Evolutionary conservation across 345 rosid genomes (phyloP), one percentile per base, ranked within the genome.

Genomic region (Clausena lansium): DNA sequence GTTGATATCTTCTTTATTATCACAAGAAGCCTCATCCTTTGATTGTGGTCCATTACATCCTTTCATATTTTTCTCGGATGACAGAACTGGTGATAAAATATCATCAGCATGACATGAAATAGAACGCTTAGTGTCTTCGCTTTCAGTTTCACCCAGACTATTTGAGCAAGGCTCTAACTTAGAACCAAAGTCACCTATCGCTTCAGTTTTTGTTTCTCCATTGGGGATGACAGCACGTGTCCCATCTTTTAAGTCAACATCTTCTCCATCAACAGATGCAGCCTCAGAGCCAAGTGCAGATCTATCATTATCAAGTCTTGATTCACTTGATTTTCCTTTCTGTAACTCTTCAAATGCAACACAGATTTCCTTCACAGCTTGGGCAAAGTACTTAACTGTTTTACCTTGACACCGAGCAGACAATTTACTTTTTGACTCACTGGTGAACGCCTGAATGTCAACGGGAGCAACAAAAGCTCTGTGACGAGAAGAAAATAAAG

Each of bases 281-380:
- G 77, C 89, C 80, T 85, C 84, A 79, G 79, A 81, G 25, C 84
- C 81, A 32, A 67, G 63, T 38, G 76, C 80, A 33, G 82, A 79
- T 82, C 77, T 80, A 71, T 84, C 87, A 63, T 82, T 73, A 79
- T 87, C 92, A 62, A 72, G 88, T 35, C 86, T 84, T 68, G 74
- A 67, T 65, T 78, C 76, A 82, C 83, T 82, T 70, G 88, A 79
- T 57, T 87, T 90, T 73, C 81, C 84, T 78, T 84, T 86, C 81
- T 86, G 89, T 54, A 79, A 83, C 84, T 90, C 90, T 67, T 92
- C 92, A 89, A 91, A 96, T 70, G 91, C 97, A 78, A 81, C 79
- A 74, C 87, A 90, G 33, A 94, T 96, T 81, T 96, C 99, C 85
- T 88, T 84, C 62, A 90, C 98, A 65, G 99, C 99, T 84, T 84